A percentile compares a stretch with the other conserved stretches of the same genome.
phyloP scores from a whole-genome alignment of 441 rosid species.

The Viola pubescens region DNA sequence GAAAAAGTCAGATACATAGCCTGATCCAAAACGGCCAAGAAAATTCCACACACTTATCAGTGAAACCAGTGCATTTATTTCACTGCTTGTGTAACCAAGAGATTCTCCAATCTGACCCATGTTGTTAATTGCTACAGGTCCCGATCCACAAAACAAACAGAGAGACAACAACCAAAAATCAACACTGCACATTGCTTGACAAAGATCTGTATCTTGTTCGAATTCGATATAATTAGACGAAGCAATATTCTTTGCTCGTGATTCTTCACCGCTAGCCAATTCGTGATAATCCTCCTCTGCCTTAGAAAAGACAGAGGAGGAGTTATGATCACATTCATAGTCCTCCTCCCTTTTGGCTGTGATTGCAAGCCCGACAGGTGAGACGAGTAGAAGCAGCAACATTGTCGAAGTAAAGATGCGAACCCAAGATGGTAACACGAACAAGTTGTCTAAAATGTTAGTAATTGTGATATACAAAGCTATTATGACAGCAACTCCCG shows the following conservation, averaged over 20 bases:
- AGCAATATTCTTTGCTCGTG: background rate
- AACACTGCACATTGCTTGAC: slow-evolving; percentile 43
- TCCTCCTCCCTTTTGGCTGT: slow-evolving; percentile 30
- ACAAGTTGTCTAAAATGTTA: slow-evolving; percentile 34
- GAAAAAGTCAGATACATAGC: slow-evolving; percentile 48
- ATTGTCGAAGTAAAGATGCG: slow-evolving; percentile 27
- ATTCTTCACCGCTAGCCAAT: slow-evolving; percentile 19
- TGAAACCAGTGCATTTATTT: slow-evolving; percentile 51
- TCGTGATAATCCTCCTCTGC: slow-evolving; percentile 16
- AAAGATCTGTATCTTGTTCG: slow-evolving; percentile 38
- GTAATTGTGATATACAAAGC: slow-evolving; percentile 47
- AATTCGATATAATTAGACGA: background rate
- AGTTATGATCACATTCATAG: slow-evolving; percentile 7
- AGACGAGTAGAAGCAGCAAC: slow-evolving; percentile 36
- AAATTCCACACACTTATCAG: slow-evolving; percentile 69
- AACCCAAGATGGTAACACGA: slow-evolving; percentile 27
- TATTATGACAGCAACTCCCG: slow-evolving; percentile 33
- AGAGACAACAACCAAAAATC: slow-evolving; percentile 69
- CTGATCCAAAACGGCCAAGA: slow-evolving; percentile 69
- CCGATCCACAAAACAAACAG: slow-evolving; percentile 55
- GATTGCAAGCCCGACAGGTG: slow-evolving; percentile 36
- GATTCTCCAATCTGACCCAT: slow-evolving; percentile 58
- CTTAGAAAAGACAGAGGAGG: slow-evolving; percentile 7
- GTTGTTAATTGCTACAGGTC: slow-evolving; percentile 53
- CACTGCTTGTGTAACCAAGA: slow-evolving; percentile 39